Evolutionary conservation across 2,329 filamentous ascomycete species (phyloP).

Genomic region (Ophiostoma quercus): DNA sequence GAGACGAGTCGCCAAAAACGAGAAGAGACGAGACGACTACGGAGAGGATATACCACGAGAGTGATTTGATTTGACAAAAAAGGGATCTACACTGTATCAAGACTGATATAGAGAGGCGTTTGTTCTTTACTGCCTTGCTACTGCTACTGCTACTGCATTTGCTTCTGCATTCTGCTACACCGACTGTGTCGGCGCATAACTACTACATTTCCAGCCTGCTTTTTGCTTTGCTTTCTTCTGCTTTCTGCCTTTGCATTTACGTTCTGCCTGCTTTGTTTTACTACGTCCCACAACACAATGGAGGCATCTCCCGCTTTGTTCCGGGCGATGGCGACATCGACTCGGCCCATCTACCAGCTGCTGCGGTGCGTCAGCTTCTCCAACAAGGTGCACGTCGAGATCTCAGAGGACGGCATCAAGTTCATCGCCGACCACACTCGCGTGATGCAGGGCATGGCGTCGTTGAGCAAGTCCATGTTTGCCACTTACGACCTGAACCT

Average conservation of each 20-base stretch:
- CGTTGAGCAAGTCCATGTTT: conserved; percentile 85
- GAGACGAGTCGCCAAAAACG: background rate
- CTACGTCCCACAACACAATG: conserved; percentile 13
- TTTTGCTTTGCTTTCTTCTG: background rate
- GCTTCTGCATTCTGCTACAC: background rate
- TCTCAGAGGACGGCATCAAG: conserved; percentile 77
- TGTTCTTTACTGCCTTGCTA: conserved; percentile 12
- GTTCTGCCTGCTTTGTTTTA: background rate
- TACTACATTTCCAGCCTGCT: background rate
- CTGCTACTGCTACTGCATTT: background rate
- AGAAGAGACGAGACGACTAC: background rate
- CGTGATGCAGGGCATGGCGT: conserved; percentile 85
- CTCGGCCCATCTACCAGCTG: conserved; percentile 65
- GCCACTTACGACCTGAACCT: conserved; percentile 71
- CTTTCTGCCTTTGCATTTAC: background rate
- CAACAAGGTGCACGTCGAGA: conserved; percentile 59
- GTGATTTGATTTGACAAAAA: conserved; percentile 2
- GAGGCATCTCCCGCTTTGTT: conserved; percentile 47
- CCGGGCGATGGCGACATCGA: conserved; percentile 70
- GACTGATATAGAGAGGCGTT: conserved; percentile 31
- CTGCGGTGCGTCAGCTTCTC: conserved; percentile 56
- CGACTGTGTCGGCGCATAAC: conserved; percentile 3
- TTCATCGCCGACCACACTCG: conserved; percentile 84
- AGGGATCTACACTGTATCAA: conserved; percentile 36
- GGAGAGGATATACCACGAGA: conserved; percentile 12